Base-by-base conservation (phyloP, 495 filamentous ascomycete species). In the Penicillium mononematosum region DNA sequence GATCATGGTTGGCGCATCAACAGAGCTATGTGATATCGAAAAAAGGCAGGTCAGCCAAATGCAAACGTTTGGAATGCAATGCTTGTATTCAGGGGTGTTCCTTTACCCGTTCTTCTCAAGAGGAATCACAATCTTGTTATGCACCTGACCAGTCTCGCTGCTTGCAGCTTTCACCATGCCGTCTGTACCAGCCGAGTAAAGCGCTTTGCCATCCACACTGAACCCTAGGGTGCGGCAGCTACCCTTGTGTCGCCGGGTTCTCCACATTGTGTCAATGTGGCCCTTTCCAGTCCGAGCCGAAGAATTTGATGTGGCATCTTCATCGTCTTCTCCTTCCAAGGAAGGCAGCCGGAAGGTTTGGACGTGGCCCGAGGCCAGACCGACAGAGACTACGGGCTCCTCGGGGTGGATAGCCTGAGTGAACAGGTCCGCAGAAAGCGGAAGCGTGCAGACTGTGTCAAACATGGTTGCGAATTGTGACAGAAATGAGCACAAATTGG, bases 121-220 rank as follows among this genome's bases (percentile, higher is more conserved):
- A 14, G 80, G 80, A 58, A 83, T 75, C 1, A 69, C 74, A 57
- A 83, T 78, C 73, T 98, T 94, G 47, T 88, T 87, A 29, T 81
- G 74, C 10, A 98, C 94, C 45, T 83, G 71, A 12, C 94, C 94
- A 3, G 90, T 96, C 65, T 84, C 81, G 1, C 87, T 81, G 44
- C 82, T 85, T 41, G 93, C 95, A 46, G 87, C 88, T 72, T 98
- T 98, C 54, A 98, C 81, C 36, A 98, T 70, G 22, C 89, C 86
- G 75, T 98, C 95, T 45, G 87, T 93, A 42, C 94, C 95, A 19
- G 90, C 88, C 0, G 92, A 96, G 70, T 91, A 96, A 52, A 98
- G 78, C 36, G 78, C 74, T 56, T 82, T 72, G 16, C 91, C 92
- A 63, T 96, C 92, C 50, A 82, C 65, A 57, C 85, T 87, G 66